phyloP scores from a whole-genome alignment of 2,329 filamentous ascomycete species.

The Colletotrichum viniferum region DNA sequence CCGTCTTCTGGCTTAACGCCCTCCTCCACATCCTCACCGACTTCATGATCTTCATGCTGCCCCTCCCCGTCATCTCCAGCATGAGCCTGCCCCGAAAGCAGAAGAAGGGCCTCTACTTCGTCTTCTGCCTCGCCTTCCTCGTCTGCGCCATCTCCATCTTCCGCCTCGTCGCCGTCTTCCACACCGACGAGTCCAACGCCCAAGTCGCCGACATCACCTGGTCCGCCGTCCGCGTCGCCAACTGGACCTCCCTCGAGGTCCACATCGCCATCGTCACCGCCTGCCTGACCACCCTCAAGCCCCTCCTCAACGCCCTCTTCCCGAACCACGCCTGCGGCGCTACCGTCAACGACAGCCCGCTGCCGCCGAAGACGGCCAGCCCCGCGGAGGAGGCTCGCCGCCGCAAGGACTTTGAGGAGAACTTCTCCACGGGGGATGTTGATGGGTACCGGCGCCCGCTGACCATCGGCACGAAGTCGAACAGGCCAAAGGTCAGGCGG shows the following conservation, averaged over 20 bases:
- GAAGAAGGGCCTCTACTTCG: slow-evolving; percentile 40
- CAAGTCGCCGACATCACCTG: slow-evolving; percentile 30
- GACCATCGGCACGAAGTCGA: slow-evolving; percentile 24
- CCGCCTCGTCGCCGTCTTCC: slow-evolving; percentile 32
- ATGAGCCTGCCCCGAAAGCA: slow-evolving; percentile 45
- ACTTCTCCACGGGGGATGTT: slow-evolving; percentile 5
- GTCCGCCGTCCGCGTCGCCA: slow-evolving; percentile 30
- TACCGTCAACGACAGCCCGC: not conserved
- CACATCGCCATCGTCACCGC: slow-evolving; percentile 40
- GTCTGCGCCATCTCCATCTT: slow-evolving; percentile 39
- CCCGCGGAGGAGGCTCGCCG: not conserved
- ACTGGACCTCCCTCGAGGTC: slow-evolving; percentile 40
- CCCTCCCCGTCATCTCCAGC: slow-evolving; percentile 46
- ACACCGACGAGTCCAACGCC: slow-evolving; percentile 9
- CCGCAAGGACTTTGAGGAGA: slow-evolving; percentile 13
- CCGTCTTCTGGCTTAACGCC: slow-evolving; percentile 28
- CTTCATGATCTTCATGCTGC: slow-evolving; percentile 35
- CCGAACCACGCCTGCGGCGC: not conserved
- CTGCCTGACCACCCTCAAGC: slow-evolving; percentile 41
- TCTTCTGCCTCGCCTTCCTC: slow-evolving; percentile 47
- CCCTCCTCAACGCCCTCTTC: slow-evolving; percentile 40
- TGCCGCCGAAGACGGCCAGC: not conserved
- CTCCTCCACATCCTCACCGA: slow-evolving; percentile 28
- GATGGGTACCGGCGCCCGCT: slow-evolving; percentile 18
- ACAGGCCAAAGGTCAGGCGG: not conserved